phyloP scores from a whole-genome alignment of 257 asterid species.

The Fraxinus excelsior region DNA sequence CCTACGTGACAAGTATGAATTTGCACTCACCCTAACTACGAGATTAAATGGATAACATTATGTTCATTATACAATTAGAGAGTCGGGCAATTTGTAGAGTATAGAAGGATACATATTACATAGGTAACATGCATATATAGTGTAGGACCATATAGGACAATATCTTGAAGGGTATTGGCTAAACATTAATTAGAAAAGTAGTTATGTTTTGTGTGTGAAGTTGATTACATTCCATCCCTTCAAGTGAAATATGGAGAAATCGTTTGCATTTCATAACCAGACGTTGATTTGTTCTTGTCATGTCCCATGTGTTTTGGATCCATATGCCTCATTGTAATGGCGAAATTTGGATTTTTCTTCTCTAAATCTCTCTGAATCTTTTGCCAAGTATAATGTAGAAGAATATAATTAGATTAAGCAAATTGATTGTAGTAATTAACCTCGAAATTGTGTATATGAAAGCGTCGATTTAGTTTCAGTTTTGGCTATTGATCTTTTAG shows the following conservation, averaged over 20 bases:
- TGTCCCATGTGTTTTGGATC: slow-evolving; percentile 28
- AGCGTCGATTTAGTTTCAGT: neutral
- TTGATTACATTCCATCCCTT: neutral
- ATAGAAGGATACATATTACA: neutral
- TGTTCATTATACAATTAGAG: neutral
- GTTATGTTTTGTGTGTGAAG: neutral
- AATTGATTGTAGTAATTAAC: too few relatives aligned
- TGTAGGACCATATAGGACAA: neutral
- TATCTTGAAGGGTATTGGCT: neutral
- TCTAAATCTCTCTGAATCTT: slow-evolving; percentile 8
- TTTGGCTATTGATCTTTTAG: neutral
- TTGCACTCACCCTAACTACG: too few relatives aligned
- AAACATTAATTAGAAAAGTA: neutral
- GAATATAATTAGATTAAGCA: neutral
- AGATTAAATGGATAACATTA: neutral
- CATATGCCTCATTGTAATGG: neutral
- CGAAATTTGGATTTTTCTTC: slow-evolving; percentile 17
- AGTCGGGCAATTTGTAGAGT: neutral
- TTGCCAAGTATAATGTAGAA: neutral
- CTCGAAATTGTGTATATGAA: neutral
- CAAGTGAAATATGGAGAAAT: neutral
- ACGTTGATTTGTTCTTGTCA: neutral
- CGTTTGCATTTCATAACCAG: slow-evolving; percentile 17
- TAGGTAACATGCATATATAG: neutral
- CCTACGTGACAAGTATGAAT: too few relatives aligned